Evolutionary conservation across 73 alveolate genomes (phyloP).

Genomic region (Halteria grandinella): DNA sequence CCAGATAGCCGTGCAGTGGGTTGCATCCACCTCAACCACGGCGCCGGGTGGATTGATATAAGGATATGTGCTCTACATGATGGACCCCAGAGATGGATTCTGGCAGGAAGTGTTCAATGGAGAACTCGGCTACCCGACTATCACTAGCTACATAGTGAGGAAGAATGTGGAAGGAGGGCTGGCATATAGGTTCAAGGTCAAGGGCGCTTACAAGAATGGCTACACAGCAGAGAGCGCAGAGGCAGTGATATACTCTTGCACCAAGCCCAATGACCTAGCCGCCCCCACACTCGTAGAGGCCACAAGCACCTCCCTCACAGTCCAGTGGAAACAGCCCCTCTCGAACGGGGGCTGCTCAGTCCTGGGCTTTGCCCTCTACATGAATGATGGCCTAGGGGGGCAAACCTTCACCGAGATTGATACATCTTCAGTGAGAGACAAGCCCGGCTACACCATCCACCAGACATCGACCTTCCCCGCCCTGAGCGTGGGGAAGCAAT

Average conservation of each 20-base stretch:
- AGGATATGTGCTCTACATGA: constrained; percentile 29
- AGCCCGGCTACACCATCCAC: constrained; percentile 48
- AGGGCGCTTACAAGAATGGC: constrained; percentile 63
- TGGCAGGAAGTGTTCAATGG: constrained; percentile 19
- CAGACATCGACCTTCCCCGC: constrained; percentile 46
- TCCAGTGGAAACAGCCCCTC: constrained; percentile 63
- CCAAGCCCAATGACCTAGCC: constrained; percentile 50
- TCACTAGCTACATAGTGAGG: constrained; percentile 49
- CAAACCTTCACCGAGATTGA: constrained; percentile 36
- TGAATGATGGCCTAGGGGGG: constrained; percentile 55
- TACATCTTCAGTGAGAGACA: constrained; percentile 15
- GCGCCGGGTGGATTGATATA: constrained; percentile 26
- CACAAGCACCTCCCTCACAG: constrained; percentile 49
- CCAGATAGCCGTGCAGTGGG: constrained; percentile 60
- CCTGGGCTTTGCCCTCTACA: constrained; percentile 60
- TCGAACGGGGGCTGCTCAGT: constrained; percentile 65
- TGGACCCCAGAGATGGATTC: constrained; percentile 21
- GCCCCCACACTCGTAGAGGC: constrained; percentile 50
- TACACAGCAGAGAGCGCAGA: constrained; percentile 59
- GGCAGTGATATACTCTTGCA: constrained; percentile 55
- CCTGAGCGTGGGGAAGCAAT: constrained; percentile 26
- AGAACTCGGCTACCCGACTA: constrained; percentile 22
- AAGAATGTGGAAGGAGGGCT: constrained; percentile 37
- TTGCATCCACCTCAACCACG: constrained; percentile 27
- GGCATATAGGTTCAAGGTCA: constrained; percentile 55